Conservation (phyloP, 129 eudicot genomes). For the Logfia minima region DNA sequence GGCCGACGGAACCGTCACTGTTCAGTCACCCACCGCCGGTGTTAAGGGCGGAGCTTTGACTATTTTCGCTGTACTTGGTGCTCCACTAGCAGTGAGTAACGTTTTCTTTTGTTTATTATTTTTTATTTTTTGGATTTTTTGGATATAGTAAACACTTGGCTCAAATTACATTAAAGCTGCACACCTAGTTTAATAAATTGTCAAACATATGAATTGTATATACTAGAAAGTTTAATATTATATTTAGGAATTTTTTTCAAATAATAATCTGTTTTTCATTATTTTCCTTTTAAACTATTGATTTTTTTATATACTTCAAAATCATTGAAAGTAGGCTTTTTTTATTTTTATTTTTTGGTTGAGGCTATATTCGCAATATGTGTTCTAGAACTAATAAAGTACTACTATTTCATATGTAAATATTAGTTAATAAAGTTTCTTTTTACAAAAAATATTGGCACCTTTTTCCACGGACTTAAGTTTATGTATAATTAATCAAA, state of each 20-base stretch:
- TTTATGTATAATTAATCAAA: too few relatives aligned
- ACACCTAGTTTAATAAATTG: background rate
- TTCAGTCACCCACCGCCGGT: slow-evolving; percentile 27
- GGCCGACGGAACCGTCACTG: slow-evolving; percentile 1
- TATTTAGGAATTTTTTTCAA: too few relatives aligned
- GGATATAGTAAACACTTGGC: background rate
- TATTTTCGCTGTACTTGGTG: slow-evolving; percentile 44
- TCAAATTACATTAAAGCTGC: background rate
- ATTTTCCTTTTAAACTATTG: too few relatives aligned
- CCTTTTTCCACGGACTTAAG: background rate
- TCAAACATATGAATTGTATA: background rate
- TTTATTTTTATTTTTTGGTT: too few relatives aligned
- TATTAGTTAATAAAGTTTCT: too few relatives aligned
- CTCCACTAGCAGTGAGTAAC: slow-evolving; percentile 61
- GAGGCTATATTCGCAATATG: too few relatives aligned
- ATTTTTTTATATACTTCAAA: too few relatives aligned
- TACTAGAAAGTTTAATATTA: background rate
- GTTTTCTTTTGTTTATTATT: background rate
- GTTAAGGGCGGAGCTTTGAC: slow-evolving; percentile 41
- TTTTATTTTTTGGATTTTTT: background rate
- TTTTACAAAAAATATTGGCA: too few relatives aligned
- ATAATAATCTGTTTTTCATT: too few relatives aligned
- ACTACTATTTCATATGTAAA: too few relatives aligned
- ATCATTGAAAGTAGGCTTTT: too few relatives aligned
- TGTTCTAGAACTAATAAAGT: too few relatives aligned